phyloP scores from a whole-genome alignment of 1,284 basidiomycete genomes.

The Ustilago bromivora region DNA sequence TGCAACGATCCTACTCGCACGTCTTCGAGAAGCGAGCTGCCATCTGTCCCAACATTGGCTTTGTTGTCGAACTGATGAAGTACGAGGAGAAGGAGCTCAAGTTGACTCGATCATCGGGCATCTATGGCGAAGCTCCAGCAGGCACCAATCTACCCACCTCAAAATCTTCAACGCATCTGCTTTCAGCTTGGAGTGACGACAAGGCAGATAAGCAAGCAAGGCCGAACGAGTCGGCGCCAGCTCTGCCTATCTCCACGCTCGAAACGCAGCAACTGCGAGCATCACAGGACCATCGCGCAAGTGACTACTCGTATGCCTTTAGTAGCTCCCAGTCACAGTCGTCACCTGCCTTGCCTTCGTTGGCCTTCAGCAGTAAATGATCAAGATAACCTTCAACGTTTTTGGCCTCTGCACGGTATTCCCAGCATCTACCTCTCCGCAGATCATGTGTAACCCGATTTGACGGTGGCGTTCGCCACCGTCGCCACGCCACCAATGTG shows the following conservation, averaged over 20 bases:
- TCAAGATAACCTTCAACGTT: no score
- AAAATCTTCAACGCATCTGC: slow-evolving; percentile 16
- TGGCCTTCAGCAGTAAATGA: slow-evolving; percentile 15
- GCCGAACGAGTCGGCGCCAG: slow-evolving; percentile 4
- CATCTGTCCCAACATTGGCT: slow-evolving; percentile 97
- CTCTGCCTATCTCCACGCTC: slow-evolving; percentile 4
- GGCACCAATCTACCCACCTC: background rate
- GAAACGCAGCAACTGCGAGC: slow-evolving; percentile 1
- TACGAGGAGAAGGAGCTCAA: slow-evolving; percentile 78
- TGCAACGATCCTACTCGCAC: slow-evolving; percentile 88
- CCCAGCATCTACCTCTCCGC: background rate
- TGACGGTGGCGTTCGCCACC: background rate
- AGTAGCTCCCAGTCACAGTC: slow-evolving; percentile 21
- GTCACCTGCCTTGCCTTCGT: slow-evolving; percentile 33
- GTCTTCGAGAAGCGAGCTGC: slow-evolving; percentile 89
- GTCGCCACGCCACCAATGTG: no score
- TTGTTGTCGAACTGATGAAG: slow-evolving; percentile 95
- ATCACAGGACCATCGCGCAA: background rate
- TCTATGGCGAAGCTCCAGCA: slow-evolving; percentile 21
- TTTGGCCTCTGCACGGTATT: background rate
- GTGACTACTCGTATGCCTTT: background rate
- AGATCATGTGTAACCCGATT: background rate
- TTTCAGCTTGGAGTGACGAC: background rate
- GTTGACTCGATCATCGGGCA: slow-evolving; percentile 35
- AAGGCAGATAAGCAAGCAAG: background rate